These are phyloP conservation scores for Verruconis gallopava DNA, from an alignment of 2,329 filamentous ascomycete genomes.

Conservation along the genomic window DNA sequence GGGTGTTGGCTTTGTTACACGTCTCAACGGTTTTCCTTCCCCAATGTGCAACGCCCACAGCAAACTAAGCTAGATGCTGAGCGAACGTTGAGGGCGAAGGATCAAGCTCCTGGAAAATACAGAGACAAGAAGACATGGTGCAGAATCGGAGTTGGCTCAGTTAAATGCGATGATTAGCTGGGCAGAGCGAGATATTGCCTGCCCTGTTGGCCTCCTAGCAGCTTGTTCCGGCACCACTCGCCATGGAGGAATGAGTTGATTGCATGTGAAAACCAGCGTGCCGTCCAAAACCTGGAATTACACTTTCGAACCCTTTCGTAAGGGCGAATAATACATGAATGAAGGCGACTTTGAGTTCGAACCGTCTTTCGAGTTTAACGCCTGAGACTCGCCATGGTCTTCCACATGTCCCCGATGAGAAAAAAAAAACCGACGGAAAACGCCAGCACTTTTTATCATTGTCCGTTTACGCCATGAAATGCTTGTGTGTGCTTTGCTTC, in stretches of 20 bases:
- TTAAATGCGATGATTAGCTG: slow-evolving; percentile 1
- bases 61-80: too few species aligned
- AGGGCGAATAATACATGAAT: not conserved
- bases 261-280: not conserved
- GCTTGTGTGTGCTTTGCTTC: slow-evolving; percentile 18
- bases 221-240: too few species aligned
- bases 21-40: slow-evolving; percentile 3
- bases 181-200: not conserved
- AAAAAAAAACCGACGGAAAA: slow-evolving; percentile 13
- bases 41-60: not conserved
- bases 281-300: not conserved
- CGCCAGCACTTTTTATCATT: slow-evolving; percentile 24
- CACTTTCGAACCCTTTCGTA: not conserved
- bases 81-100: too few species aligned
- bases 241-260: not conserved
- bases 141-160: not conserved
- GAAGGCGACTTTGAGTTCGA: too few species aligned
- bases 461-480: slow-evolving; percentile 28
- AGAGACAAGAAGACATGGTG: not conserved
- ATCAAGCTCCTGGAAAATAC: too few species aligned
- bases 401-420: too few species aligned
- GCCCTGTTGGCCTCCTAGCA: not conserved
- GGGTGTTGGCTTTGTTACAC: not conserved
- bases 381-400: too few species aligned
- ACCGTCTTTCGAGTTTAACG: too few species aligned